Conservation (phyloP, 1,139 yeast genomes). For the Suhomyces coccinellae region DNA sequence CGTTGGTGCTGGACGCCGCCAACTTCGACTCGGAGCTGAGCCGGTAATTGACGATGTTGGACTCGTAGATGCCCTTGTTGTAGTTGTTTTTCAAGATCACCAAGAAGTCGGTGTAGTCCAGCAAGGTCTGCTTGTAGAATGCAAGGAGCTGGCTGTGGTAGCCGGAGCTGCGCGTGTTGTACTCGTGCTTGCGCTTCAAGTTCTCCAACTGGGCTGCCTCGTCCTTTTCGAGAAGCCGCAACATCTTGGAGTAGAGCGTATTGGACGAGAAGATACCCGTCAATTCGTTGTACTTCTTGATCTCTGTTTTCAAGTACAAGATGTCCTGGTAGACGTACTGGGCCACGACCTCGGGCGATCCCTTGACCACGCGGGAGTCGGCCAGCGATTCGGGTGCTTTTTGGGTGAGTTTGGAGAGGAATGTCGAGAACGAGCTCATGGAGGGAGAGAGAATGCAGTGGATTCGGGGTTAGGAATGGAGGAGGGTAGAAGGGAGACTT, state of each 20-base stretch:
- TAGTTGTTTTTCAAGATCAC: constrained; percentile 26
- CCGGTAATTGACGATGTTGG: constrained; percentile 14
- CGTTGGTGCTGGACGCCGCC: neutral
- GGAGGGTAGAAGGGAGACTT: too few species aligned
- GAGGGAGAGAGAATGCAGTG: neutral
- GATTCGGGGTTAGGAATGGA: too few species aligned
- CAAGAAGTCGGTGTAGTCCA: constrained; percentile 22
- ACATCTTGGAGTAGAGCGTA: constrained; percentile 20
- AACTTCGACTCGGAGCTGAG: constrained; percentile 3
- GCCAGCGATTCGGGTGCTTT: neutral
- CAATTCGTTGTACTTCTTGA: constrained; percentile 21
- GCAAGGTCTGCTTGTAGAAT: constrained; percentile 19
- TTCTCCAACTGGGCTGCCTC: constrained; percentile 17
- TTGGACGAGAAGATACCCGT: constrained; percentile 21
- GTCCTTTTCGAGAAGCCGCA: constrained; percentile 21
- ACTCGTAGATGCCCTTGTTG: constrained; percentile 18
- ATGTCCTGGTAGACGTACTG: constrained; percentile 25
- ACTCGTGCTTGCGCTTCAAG: constrained; percentile 14
- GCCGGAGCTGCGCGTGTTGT: constrained; percentile 12
- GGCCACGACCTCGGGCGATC: constrained; percentile 23
- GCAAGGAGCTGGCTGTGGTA: constrained; percentile 20
- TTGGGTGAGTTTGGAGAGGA: constrained; percentile 1
- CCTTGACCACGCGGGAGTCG: constrained; percentile 14
- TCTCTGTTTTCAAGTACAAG: constrained; percentile 19
- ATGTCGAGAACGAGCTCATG: constrained; percentile 3